Evolutionary conservation across 75 land plant genomes (phyloP).

Genomic region (Sequoia sempervirens): DNA sequence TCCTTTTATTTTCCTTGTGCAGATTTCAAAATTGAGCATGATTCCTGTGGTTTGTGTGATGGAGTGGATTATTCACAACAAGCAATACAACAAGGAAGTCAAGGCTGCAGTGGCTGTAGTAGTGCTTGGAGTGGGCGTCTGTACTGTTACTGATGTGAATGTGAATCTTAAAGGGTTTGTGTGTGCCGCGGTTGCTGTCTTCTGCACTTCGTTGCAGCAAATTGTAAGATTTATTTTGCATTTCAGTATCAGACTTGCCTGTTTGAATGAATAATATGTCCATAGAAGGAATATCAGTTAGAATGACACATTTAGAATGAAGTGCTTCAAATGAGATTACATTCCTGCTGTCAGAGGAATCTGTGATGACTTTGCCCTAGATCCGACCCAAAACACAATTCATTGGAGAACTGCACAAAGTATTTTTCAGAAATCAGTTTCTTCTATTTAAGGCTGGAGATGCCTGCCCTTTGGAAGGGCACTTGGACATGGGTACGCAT

Average conservation of each 20-base stretch:
- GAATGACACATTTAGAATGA: not conserved
- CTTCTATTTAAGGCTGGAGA: not conserved
- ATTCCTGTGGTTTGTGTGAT: constrained; percentile 49
- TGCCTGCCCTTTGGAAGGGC: not conserved
- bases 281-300: not conserved
- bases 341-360: not conserved
- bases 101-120: constrained; percentile 32
- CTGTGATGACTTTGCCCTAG: not conserved
- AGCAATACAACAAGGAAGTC: constrained; percentile 47
- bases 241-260: not conserved
- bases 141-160: constrained; percentile 53
- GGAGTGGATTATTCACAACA: constrained; percentile 54
- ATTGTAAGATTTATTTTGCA: constrained; percentile 40
- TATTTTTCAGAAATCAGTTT: not conserved
- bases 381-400: not conserved
- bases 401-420: not conserved
- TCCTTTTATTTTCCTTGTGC: too few relatives aligned
- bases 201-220: constrained; percentile 77
- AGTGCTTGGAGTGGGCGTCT: too few relatives aligned
- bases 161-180: constrained; percentile 50
- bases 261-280: too few relatives aligned
- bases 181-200: constrained; percentile 71
- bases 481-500: not conserved
- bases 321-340: not conserved
- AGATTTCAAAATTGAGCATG: constrained; percentile 67